Evolutionary conservation across 2,329 filamentous ascomycete species (phyloP), one percentile per base, ranked within the genome.

Genomic region (Trichophyton verrucosum): DNA sequence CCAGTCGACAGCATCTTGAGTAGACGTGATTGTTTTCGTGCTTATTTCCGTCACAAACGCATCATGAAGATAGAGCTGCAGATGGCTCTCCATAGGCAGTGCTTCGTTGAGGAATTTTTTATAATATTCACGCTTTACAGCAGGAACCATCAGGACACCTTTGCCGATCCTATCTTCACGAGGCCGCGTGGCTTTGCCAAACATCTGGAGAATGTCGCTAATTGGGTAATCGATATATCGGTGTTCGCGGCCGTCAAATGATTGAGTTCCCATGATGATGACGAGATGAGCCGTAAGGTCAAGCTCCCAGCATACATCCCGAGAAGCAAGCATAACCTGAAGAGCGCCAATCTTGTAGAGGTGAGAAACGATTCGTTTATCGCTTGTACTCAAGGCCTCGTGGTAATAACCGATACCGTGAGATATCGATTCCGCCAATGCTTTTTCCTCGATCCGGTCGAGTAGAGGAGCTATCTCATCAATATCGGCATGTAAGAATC

Each of bases 61-160:
- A 75, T 99, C 95, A 68, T 95, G 90, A 38, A 99, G 80, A 73
- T 91, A 96, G 61, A 88, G 86, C 71, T 95, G 89, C 36, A 99
- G 81, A 72, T 96, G 91, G 65, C 90, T 96, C 76, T 99, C 94
- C 24, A 99, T 90, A 0, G 94, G 94, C 47, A 99, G 79, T 20
- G 94, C 94, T 73, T 99, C 95, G 68, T 94, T 92, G 65, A 99
- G 77, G 79, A 99, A 99, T 76, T 99, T 99, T 77, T 94, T 95
- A 82, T 97, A 99, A 75, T 96, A 99, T 64, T 96, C 91, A 42
- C 94, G 86, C 80, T 95, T 96, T 56, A 95, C 90, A 17, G 88
- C 86, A 2, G 92, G 91, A 9, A 96, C 84, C 94, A 99, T 97
- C 51, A 99, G 80, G n/a, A 99, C 89, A 66, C 92, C 95, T 64